Conservation (phyloP, 176 grass and related monocot genomes). For the Microstegium vimineum region DNA sequence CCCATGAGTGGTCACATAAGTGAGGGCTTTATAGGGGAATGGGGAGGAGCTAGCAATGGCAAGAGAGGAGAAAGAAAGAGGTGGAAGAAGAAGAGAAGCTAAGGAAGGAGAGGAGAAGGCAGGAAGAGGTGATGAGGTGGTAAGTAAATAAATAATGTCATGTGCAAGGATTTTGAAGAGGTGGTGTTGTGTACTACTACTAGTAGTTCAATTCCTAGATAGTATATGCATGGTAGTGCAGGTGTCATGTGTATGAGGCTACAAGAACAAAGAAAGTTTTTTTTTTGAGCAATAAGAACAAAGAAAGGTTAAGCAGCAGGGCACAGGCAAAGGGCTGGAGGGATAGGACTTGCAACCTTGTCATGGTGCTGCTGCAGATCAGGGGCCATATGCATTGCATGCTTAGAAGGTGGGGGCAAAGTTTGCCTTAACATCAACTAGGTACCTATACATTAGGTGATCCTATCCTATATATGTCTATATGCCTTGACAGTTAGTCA, state of each 20-base stretch:
- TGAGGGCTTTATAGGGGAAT: conserved; percentile 55
- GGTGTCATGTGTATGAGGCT: not conserved
- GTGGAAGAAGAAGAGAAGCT: not conserved
- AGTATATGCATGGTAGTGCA: not conserved
- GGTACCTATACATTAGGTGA: not conserved
- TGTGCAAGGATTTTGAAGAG: not conserved
- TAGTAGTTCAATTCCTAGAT: not conserved
- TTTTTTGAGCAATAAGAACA: no score
- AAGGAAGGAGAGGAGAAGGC: not conserved
- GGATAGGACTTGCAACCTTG: conserved; percentile 11
- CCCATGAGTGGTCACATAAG: conserved; percentile 51
- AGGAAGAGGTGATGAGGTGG: not conserved
- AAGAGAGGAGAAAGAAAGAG: not conserved
- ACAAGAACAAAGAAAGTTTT: not conserved
- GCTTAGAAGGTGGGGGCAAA: conserved; percentile 7
- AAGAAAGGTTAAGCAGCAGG: not conserved
- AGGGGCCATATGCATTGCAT: conserved; percentile 8
- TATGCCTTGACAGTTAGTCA: not conserved
- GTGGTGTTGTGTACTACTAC: not conserved
- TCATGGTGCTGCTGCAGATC: conserved; percentile 1
- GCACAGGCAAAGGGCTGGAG: not conserved
- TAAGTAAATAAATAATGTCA: not conserved
- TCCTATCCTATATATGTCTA: not conserved
- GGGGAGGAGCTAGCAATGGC: conserved; percentile 19
- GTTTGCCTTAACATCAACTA: conserved; percentile 12